Conservation (phyloP, 306 rosid genomes). For the Sphenostylis stenocarpa region DNA sequence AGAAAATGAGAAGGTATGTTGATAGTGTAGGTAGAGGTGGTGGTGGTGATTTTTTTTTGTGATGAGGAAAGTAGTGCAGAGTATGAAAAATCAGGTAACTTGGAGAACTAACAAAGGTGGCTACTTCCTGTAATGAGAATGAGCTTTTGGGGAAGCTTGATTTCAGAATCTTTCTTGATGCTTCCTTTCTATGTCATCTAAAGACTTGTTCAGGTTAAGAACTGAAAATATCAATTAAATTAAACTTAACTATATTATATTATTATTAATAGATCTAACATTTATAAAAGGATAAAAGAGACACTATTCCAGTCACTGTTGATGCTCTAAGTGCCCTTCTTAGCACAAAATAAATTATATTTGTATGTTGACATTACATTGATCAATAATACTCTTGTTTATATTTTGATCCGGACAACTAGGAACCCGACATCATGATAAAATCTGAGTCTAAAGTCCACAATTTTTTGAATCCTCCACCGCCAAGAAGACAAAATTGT, state of each 20-base stretch:
- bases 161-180: constrained; percentile 29
- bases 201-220: no score
- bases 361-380: background rate
- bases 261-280: no score
- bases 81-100: constrained; percentile 2
- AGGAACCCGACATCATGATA: background rate
- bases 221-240: no score
- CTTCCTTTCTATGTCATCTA: constrained; percentile 32
- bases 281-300: background rate
- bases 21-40: background rate
- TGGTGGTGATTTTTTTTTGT: background rate
- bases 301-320: background rate
- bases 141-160: constrained; percentile 33
- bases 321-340: background rate
- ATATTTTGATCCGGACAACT: background rate
- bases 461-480: background rate
- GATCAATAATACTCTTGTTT: background rate
- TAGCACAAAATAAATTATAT: background rate
- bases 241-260: no score
- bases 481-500: background rate
- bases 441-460: background rate
- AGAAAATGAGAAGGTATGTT: background rate
- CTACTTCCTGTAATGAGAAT: constrained; percentile 6
- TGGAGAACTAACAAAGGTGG: constrained; percentile 1
- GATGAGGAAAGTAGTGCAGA: constrained; percentile 13